Evolutionary conservation across 768 basidiomycete species (phyloP).

Genomic region (Lyophyllum atratum): DNA sequence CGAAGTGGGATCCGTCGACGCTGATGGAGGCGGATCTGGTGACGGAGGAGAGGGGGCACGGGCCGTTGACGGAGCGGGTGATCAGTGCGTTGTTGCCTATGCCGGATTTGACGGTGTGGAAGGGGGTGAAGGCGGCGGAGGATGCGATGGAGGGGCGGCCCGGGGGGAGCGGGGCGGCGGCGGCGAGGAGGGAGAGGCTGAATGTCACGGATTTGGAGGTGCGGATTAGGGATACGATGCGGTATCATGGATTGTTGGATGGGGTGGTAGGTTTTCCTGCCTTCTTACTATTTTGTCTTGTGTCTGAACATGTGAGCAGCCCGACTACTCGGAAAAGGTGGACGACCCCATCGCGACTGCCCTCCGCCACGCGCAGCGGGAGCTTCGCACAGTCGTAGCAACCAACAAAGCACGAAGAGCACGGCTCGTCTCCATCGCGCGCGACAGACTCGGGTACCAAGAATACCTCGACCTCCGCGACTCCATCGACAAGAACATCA

Average conservation of each 20-base stretch:
- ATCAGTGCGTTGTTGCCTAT: constrained; percentile 74
- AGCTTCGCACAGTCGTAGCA: constrained; percentile 74
- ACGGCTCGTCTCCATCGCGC: constrained; percentile 73
- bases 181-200: constrained; percentile 70
- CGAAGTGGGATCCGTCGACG: constrained; percentile 84
- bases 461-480: constrained; percentile 89
- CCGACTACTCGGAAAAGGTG: constrained; percentile 74
- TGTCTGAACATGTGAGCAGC: constrained; percentile 41
- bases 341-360: constrained; percentile 95
- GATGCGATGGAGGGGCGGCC: constrained; percentile 85
- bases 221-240: constrained; percentile 73
- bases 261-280: constrained; percentile 56
- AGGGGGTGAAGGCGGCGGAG: constrained; percentile 80
- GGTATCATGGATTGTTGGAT: constrained; percentile 71
- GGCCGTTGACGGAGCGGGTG: constrained; percentile 84
- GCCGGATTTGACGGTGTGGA: constrained; percentile 64
- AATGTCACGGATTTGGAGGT: constrained; percentile 81
- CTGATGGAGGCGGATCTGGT: constrained; percentile 70
- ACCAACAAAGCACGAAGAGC: constrained; percentile 83
- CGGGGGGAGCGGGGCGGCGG: constrained; percentile 77
- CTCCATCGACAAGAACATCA: constrained; percentile 84
- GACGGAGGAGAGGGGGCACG: constrained; percentile 80
- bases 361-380: constrained; percentile 83
- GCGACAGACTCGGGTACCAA: constrained; percentile 86
- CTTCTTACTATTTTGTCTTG: background rate